Evolutionary conservation across 2,329 filamentous ascomycete species (phyloP).

Genomic region (Microdochium nivale): DNA sequence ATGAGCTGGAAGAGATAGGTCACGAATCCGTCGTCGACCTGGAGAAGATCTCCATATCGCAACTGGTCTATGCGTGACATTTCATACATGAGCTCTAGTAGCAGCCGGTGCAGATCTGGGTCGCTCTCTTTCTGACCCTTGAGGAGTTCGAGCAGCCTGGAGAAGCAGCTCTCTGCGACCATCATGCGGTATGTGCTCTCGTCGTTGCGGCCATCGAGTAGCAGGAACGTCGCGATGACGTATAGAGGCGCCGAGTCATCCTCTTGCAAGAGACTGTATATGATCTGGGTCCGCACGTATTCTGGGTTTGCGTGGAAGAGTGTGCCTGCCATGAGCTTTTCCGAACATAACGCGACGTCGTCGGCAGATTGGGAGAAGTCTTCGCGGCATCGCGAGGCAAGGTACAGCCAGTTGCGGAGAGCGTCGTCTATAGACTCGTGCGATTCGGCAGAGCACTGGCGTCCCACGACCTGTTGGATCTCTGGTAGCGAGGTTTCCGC

Average conservation of each 20-base stretch:
- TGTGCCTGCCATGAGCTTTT: conserved; percentile 65
- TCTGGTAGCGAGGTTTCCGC: conserved; percentile 22
- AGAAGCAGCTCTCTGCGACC: conserved; percentile 78
- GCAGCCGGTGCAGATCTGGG: conserved; percentile 64
- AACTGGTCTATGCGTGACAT: conserved; percentile 89
- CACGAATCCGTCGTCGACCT: conserved; percentile 74
- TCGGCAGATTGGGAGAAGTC: conserved; percentile 68
- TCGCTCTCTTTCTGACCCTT: conserved; percentile 56
- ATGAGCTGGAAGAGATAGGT: conserved; percentile 78
- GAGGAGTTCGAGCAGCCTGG: conserved; percentile 74
- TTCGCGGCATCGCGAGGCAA: conserved; percentile 69
- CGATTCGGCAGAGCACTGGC: conserved; percentile 31
- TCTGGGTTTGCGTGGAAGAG: conserved; percentile 69
- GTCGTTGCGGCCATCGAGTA: conserved; percentile 76
- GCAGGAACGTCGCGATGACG: conserved; percentile 71
- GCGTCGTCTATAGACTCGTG: conserved; percentile 69
- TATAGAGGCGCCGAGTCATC: conserved; percentile 76
- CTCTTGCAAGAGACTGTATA: conserved; percentile 85
- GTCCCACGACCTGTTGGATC: conserved; percentile 36
- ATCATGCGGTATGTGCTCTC: conserved; percentile 78
- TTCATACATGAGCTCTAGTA: conserved; percentile 89
- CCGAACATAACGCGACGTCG: conserved; percentile 72
- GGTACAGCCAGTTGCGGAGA: conserved; percentile 72
- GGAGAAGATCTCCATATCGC: conserved; percentile 65
- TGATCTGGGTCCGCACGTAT: conserved; percentile 87